Conservation (phyloP, 192 early-diverging fungal species). For the Backusella luteola region DNA sequence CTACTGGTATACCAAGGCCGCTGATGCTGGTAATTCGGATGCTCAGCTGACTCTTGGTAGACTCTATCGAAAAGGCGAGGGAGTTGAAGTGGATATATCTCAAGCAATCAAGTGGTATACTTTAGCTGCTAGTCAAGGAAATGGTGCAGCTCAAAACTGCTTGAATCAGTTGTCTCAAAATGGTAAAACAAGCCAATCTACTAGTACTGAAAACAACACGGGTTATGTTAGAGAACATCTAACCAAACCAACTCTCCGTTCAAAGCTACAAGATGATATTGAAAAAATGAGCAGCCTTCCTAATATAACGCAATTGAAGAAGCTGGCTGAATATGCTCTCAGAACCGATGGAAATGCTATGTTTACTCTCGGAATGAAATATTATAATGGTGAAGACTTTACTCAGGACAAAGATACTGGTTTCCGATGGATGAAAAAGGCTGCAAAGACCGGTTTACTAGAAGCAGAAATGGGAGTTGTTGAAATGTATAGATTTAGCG, state of each 20-base stretch:
- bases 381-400: neutral
- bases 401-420: neutral
- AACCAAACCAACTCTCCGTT: neutral
- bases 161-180: neutral
- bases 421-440: neutral
- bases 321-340: neutral
- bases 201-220: too few species aligned
- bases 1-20: neutral
- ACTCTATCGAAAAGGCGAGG: neutral
- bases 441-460: neutral
- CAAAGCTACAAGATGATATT: neutral
- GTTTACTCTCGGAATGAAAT: neutral
- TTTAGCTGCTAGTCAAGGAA: neutral
- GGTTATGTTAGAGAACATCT: neutral
- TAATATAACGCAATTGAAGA: neutral
- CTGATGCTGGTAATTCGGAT: neutral
- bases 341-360: neutral
- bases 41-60: neutral
- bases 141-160: neutral
- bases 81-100: fast-evolving
- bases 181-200: neutral
- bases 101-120: neutral
- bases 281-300: neutral
- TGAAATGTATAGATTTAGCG: too few species aligned
- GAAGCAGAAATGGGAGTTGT: neutral